Percentiles rank a stretch among this genome's conserved stretches.
These are phyloP conservation scores for Sonneratia alba DNA, from an alignment of 345 rosid genomes.

Conservation along the genomic window DNA sequence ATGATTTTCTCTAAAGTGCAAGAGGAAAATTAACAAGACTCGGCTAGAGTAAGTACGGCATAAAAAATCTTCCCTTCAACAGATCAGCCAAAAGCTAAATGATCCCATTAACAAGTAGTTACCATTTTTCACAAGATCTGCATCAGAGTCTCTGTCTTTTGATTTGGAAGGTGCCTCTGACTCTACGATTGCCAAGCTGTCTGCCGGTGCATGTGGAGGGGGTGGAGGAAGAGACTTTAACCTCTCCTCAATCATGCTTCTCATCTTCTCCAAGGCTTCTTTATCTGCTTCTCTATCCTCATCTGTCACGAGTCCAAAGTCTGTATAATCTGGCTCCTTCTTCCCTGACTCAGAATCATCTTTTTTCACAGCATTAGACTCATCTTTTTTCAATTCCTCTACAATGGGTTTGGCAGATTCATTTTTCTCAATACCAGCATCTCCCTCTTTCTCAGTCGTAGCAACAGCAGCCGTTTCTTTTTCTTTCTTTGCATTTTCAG, in stretches of 20 bases:
- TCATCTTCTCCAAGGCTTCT: constrained; percentile 63
- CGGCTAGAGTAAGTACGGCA: background rate
- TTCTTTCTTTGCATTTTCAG: constrained; percentile 52
- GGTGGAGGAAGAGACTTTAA: constrained; percentile 88
- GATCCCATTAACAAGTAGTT: constrained; percentile 10
- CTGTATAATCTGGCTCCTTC: constrained; percentile 48
- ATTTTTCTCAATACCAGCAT: constrained; percentile 32
- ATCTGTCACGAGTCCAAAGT: constrained; percentile 67
- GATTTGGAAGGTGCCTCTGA: constrained; percentile 47
- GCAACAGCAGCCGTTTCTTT: constrained; percentile 38
- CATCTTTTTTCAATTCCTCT: constrained; percentile 40
- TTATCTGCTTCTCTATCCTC: constrained; percentile 75
- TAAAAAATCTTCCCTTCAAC: background rate
- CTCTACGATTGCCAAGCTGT: constrained; percentile 36
- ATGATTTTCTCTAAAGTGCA: background rate
- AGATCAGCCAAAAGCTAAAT: constrained; percentile 4
- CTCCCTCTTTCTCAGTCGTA: constrained; percentile 40
- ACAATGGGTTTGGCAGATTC: constrained; percentile 22
- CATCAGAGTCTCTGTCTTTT: constrained; percentile 59
- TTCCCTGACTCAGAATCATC: constrained; percentile 39
- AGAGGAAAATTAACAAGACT: background rate
- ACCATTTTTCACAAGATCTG: constrained; percentile 43
- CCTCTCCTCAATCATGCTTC: constrained; percentile 70
- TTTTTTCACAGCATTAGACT: constrained; percentile 34
- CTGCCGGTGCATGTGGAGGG: constrained; percentile 44